A percentile compares a stretch with the other conserved stretches of the same genome.
Conservation (phyloP, 208 protist genomes). For the Histomonas meleagridis region DNA sequence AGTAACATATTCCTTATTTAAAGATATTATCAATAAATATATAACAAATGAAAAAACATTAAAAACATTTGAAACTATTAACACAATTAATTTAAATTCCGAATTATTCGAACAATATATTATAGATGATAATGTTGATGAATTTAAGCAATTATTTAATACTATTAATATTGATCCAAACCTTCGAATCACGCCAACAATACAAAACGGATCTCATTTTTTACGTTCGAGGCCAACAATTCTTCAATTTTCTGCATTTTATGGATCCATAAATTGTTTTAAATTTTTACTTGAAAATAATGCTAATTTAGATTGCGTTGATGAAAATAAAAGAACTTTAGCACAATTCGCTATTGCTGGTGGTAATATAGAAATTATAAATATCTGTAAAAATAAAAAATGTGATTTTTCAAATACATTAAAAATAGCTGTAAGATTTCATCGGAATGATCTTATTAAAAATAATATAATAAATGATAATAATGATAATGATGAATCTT, state of each 20-base stretch:
- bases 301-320: neutral
- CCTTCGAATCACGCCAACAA: neutral
- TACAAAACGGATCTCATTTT: neutral
- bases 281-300: neutral
- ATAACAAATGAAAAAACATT: neutral
- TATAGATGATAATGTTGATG: neutral
- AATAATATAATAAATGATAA: too few relatives aligned
- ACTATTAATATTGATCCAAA: neutral
- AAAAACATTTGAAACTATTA: neutral
- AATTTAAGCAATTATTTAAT: neutral
- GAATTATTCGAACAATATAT: neutral
- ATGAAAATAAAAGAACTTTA: neutral
- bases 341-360: neutral
- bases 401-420: neutral
- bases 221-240: neutral
- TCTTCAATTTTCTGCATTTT: neutral
- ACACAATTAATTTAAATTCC: neutral
- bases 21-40: neutral
- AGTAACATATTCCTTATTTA: neutral
- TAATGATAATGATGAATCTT: neutral
- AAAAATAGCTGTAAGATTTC: neutral
- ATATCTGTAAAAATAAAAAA: neutral
- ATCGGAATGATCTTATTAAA: neutral
- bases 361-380: neutral
- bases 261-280: neutral